Evolutionary conservation across 163 green algal genomes (phyloP).

Genomic region (Trebouxia gelatinosa): DNA sequence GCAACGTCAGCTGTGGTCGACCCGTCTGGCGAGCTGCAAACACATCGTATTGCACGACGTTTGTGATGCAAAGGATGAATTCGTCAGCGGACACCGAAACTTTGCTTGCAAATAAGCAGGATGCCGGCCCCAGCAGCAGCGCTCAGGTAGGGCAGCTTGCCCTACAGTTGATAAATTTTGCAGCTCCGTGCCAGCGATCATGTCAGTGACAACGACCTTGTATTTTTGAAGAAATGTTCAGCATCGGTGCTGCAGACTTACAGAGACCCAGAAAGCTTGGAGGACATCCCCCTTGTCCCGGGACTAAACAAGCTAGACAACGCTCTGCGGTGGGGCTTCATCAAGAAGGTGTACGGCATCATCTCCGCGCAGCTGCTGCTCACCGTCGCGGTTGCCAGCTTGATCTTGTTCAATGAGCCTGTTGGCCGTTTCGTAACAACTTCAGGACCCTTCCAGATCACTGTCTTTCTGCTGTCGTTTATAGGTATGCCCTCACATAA

Average conservation of each 20-base stretch:
- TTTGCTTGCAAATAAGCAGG: not conserved
- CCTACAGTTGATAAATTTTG: not conserved
- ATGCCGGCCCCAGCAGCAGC: not conserved
- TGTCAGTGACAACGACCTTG: not conserved
- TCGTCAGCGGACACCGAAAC: not conserved
- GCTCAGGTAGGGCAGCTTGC: not conserved
- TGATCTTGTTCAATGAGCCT: conserved; percentile 36
- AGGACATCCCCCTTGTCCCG: conserved; percentile 43
- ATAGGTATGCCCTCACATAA: conserved; percentile 39
- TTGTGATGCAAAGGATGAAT: too few relatives aligned
- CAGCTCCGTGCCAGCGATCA: too few relatives aligned
- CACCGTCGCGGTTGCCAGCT: conserved; percentile 36
- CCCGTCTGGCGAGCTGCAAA: too few relatives aligned
- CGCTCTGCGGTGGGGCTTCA: conserved; percentile 49
- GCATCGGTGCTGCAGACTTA: not conserved
- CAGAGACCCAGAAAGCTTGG: conserved; percentile 37
- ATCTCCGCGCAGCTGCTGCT: conserved; percentile 54
- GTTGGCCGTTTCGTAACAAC: conserved; percentile 41
- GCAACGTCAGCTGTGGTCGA: too few relatives aligned
- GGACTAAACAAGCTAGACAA: conserved; percentile 51
- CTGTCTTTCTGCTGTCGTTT: conserved; percentile 33
- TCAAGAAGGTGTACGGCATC: conserved; percentile 64
- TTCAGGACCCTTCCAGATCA: conserved; percentile 41
- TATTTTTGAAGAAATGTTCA: too few relatives aligned
- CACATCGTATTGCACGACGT: too few relatives aligned